Evolutionary conservation across 108 stramenopile species (phyloP).

Genomic region (Conticribra guillardii): DNA sequence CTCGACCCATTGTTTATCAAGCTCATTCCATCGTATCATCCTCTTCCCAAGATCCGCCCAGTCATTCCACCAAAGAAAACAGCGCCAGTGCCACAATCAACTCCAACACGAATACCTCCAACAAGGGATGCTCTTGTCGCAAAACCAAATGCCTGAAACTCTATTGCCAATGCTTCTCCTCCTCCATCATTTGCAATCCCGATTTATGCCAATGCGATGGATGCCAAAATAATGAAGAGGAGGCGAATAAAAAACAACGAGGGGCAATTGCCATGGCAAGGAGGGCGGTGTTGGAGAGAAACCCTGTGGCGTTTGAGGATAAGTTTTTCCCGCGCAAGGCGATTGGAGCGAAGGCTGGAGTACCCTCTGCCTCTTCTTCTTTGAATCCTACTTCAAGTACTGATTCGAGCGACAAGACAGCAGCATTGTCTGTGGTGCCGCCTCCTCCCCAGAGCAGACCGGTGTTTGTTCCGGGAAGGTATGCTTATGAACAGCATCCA

Average conservation of each 20-base stretch:
- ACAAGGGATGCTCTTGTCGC: constrained; percentile 47
- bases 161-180: constrained; percentile 90
- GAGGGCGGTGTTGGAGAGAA: constrained; percentile 64
- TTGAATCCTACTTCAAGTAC: not conserved
- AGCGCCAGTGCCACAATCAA: no score
- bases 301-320: constrained; percentile 77
- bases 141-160: constrained; percentile 81
- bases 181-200: constrained; percentile 63
- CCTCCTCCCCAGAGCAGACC: no score
- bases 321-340: no score
- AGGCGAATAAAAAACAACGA: constrained; percentile 30
- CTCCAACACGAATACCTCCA: not conserved
- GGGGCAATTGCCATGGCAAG: constrained; percentile 59
- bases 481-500: no score
- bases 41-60: not conserved
- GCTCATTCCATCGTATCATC: no score
- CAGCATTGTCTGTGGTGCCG: no score
- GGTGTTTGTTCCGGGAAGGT: not conserved
- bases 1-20: no score
- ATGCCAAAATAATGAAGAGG: constrained; percentile 70
- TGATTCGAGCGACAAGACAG: not conserved
- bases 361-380: not conserved
- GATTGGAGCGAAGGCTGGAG: not conserved
- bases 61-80: not conserved
- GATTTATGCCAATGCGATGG: constrained; percentile 67